Percentiles rank a stretch among this genome's conserved stretches.
phyloP scores from a whole-genome alignment of 176 grass and related monocot genomes.

The Oryza brachyantha region DNA sequence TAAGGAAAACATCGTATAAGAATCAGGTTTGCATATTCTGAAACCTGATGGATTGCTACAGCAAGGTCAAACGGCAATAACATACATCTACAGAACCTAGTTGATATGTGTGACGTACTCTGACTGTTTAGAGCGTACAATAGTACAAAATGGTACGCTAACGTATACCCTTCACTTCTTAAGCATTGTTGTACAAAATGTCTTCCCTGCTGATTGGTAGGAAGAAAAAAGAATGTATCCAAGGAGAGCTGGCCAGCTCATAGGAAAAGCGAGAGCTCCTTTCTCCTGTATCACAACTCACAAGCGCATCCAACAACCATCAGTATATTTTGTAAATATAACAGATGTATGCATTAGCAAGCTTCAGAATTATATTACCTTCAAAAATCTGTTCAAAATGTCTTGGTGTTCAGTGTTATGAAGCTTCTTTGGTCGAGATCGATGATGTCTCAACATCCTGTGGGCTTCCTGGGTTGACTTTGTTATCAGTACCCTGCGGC shows the following conservation, averaged over 20 bases:
- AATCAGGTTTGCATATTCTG: slow-evolving; percentile 34
- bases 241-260: slow-evolving; percentile 27
- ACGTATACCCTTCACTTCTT: slow-evolving; percentile 25
- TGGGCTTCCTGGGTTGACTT: slow-evolving; percentile 37
- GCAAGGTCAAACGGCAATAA: slow-evolving; percentile 26
- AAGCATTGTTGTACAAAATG: slow-evolving; percentile 42
- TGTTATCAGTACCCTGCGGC: slow-evolving; percentile 32
- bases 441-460: slow-evolving; percentile 44
- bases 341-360: background rate
- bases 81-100: slow-evolving; percentile 27
- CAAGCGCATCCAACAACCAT: slow-evolving; percentile 23
- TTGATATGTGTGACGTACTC: slow-evolving; percentile 17
- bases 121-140: slow-evolving; percentile 13
- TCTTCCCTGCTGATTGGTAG: background rate
- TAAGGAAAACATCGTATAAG: slow-evolving; percentile 11
- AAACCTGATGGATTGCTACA: slow-evolving; percentile 35
- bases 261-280: slow-evolving; percentile 20
- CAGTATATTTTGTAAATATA: background rate
- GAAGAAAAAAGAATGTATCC: slow-evolving; percentile 37
- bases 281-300: slow-evolving; percentile 38
- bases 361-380: slow-evolving; percentile 24
- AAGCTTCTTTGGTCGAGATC: slow-evolving; percentile 49
- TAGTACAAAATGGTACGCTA: slow-evolving; percentile 28
- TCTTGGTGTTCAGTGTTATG: slow-evolving; percentile 21
- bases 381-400: slow-evolving; percentile 15